Conservation (phyloP, 192 early-diverging fungal genomes). For the Coemansia sp. region DNA sequence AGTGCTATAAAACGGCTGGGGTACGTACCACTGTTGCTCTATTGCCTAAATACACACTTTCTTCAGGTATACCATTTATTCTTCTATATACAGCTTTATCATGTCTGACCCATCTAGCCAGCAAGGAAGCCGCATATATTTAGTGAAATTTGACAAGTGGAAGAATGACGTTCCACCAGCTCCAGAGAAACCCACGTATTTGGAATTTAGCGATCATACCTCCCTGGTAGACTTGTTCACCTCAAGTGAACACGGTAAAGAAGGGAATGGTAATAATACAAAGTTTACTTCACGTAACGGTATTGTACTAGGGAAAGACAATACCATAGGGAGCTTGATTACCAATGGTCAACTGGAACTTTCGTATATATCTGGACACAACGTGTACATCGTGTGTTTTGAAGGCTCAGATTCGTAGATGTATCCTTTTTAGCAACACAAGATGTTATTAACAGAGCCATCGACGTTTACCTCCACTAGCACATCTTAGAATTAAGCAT, state of each 20-base stretch:
- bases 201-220: background rate
- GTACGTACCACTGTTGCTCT: background rate
- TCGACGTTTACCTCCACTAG: background rate
- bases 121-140: background rate
- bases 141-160: background rate
- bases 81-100: background rate
- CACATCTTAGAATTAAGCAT: background rate
- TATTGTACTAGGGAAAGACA: background rate
- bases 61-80: background rate
- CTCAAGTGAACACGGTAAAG: background rate
- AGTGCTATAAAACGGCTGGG: background rate
- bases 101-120: background rate
- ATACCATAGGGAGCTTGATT: background rate
- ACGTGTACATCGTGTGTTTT: background rate
- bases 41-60: background rate
- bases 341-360: background rate
- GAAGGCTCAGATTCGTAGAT: background rate
- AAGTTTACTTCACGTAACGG: background rate
- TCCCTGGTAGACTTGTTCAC: background rate
- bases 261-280: background rate
- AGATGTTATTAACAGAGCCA: background rate
- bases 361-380: too few relatives aligned
- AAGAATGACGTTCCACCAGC: background rate
- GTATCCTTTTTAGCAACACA: background rate
- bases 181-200: background rate